These are phyloP conservation scores for Cunninghamia lanceolata DNA, from an alignment of 75 land plant genomes.

Conservation along the genomic window DNA sequence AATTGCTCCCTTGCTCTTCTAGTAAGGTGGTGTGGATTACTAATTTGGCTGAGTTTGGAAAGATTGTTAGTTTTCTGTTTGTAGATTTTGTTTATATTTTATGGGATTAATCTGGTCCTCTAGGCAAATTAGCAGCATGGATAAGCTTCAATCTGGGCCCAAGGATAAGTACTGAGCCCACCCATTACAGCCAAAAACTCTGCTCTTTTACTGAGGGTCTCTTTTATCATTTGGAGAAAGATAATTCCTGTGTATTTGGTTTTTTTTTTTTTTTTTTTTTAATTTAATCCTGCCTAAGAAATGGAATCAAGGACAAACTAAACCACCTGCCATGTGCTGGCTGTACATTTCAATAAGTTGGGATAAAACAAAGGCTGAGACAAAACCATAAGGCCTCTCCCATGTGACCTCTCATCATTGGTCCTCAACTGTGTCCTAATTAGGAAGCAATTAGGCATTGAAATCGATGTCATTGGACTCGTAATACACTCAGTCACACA, in stretches of 20 bases:
- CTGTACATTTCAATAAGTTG: neutral
- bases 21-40: neutral
- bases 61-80: neutral
- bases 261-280: neutral
- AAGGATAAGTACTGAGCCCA: slow-evolving; percentile 1
- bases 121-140: neutral
- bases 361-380: neutral
- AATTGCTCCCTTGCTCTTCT: neutral
- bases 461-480: slow-evolving; percentile 8
- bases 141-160: slow-evolving; percentile 2
- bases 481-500: slow-evolving; percentile 4
- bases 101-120: neutral
- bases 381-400: neutral
- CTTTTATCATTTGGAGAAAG: neutral
- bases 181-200: neutral
- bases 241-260: neutral
- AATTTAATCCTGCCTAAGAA: neutral
- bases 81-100: neutral
- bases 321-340: slow-evolving; percentile 8
- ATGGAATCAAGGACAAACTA: slow-evolving; percentile 2
- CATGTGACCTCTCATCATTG: slow-evolving; percentile 10
- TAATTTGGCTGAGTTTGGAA: neutral
- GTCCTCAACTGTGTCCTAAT: neutral
- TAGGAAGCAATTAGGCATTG: slow-evolving; percentile 8
- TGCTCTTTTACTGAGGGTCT: neutral